phyloP scores from a whole-genome alignment of 2,329 filamentous ascomycete species.

The Botrytis fabae region DNA sequence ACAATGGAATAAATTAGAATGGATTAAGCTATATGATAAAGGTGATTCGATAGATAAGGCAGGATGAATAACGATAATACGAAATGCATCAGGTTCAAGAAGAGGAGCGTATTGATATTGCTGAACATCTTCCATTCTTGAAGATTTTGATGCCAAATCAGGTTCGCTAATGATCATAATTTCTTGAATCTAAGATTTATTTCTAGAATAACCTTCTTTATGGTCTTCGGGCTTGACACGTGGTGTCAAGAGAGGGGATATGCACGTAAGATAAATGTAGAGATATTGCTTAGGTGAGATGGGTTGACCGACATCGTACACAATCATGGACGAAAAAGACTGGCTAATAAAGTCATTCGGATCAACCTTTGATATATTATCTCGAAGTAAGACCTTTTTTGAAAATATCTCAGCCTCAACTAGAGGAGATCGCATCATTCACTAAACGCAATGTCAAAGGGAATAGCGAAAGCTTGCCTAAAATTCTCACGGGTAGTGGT shows the following conservation, averaged over 20 bases:
- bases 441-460: background rate
- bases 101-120: conserved; percentile 1
- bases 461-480: background rate
- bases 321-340: too few species aligned
- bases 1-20: background rate
- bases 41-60: background rate
- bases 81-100: background rate
- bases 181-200: too few species aligned
- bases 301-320: too few species aligned
- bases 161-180: too few species aligned
- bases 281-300: too few species aligned
- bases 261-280: too few species aligned
- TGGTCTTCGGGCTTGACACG: too few species aligned
- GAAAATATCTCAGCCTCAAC: background rate
- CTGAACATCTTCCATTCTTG: background rate
- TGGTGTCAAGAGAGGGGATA: too few species aligned
- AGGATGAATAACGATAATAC: background rate
- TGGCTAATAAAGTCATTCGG: too few species aligned
- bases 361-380: too few species aligned
- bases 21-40: background rate
- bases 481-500: background rate
- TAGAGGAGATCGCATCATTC: background rate
- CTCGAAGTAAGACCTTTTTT: background rate
- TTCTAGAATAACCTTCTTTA: too few species aligned
- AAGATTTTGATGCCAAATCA: background rate